Evolutionary conservation across 805 yeast genomes (phyloP).

Genomic region (Ogataea wickerhamii): DNA sequence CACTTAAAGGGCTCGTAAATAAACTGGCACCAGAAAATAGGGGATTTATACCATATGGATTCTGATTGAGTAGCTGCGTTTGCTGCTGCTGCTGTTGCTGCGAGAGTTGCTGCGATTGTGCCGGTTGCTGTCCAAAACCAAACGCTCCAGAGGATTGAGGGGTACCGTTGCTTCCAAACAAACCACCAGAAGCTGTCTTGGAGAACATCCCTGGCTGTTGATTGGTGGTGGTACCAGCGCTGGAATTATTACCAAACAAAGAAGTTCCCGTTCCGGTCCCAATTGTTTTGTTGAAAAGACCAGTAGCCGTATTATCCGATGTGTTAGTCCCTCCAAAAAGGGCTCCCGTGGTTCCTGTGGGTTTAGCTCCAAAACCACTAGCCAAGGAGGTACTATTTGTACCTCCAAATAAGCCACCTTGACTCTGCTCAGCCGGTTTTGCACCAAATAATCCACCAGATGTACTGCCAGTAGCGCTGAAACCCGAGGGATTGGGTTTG

Average conservation of each 20-base stretch:
- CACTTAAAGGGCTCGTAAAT: slow-evolving; percentile 35
- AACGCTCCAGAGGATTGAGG: slow-evolving; percentile 6
- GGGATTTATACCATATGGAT: slow-evolving; percentile 81
- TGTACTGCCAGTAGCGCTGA: slow-evolving; percentile 21
- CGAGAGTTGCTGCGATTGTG: slow-evolving; percentile 18
- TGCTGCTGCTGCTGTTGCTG: slow-evolving; percentile 17
- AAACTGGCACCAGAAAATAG: slow-evolving; percentile 45
- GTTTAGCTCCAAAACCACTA: slow-evolving; percentile 22
- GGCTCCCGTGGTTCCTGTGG: slow-evolving; percentile 10
- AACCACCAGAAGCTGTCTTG: slow-evolving; percentile 35
- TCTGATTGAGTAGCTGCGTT: slow-evolving; percentile 37
- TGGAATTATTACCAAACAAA: slow-evolving; percentile 32
- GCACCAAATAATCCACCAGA: slow-evolving; percentile 37
- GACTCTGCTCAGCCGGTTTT: slow-evolving; percentile 20
- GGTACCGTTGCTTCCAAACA: slow-evolving; percentile 36
- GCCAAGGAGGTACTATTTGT: slow-evolving; percentile 24
- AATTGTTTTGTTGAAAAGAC: slow-evolving; percentile 35
- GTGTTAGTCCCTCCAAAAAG: slow-evolving; percentile 14
- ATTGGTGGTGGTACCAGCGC: slow-evolving; percentile 1
- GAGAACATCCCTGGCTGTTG: slow-evolving; percentile 14
- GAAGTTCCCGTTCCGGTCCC: slow-evolving; percentile 8
- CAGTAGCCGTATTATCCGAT: slow-evolving; percentile 32
- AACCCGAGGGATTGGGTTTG: slow-evolving; percentile 28
- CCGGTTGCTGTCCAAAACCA: slow-evolving; percentile 19
- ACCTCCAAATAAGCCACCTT: slow-evolving; percentile 8